Evolutionary conservation across 345 rosid species (phyloP).

Genomic region (Orychophragmus violaceus): DNA sequence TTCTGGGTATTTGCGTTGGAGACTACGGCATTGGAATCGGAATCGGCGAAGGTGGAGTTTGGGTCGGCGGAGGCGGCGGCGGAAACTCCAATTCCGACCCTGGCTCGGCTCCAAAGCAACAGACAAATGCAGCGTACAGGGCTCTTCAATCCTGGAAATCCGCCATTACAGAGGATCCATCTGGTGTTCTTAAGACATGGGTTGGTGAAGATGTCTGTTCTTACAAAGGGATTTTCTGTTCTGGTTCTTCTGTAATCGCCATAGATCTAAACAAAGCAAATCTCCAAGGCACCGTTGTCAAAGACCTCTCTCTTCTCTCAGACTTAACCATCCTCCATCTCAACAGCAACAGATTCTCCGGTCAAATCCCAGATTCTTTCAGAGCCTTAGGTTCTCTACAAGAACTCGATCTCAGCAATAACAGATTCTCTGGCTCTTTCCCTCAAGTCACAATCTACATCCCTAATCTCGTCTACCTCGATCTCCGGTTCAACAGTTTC

Average conservation of each 20-base stretch:
- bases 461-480: not conserved
- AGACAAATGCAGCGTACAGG: conserved; percentile 40
- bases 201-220: conserved; percentile 68
- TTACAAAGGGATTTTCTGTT: conserved; percentile 71
- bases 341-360: conserved; percentile 69
- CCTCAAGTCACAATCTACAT: not conserved
- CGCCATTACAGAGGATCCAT: conserved; percentile 70
- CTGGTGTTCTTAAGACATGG: conserved; percentile 60
- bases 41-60: conserved; percentile 39
- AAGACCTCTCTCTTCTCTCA: conserved; percentile 53
- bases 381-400: conserved; percentile 46
- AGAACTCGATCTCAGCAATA: conserved; percentile 51
- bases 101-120: not conserved
- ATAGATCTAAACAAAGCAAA: conserved; percentile 89
- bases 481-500: conserved; percentile 27
- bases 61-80: not conserved
- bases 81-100: not conserved
- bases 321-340: conserved; percentile 67
- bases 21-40: conserved; percentile 30
- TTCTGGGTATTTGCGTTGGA: not conserved
- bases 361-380: conserved; percentile 56
- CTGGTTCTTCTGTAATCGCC: conserved; percentile 20
- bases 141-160: conserved; percentile 88
- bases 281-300: conserved; percentile 61
- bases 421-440: not conserved